Evolutionary conservation across 1,284 basidiomycete species (phyloP), one percentile per base, ranked within the genome.

Genomic region (Calocybe gambosa): DNA sequence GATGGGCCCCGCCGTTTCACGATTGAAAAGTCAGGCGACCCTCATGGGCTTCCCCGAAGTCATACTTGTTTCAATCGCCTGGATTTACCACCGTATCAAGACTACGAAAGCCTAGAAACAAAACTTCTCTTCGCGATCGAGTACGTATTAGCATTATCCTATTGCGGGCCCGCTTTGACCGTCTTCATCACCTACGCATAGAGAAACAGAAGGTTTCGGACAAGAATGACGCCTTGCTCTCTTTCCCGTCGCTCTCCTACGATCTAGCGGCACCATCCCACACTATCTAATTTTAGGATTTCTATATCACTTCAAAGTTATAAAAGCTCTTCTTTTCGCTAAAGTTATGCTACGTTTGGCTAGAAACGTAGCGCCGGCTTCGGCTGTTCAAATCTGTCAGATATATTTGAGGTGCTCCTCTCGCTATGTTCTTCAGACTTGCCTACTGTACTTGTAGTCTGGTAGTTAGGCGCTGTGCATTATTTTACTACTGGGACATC

Each of bases 1-100:
- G 95, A 99, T 64, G 95, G 95, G 0, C 95, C 96, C 3, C 75
- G 93, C 44, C 75, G 93, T 50, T 96, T 96, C 67, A 96, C 93
- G 12, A 95, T 97, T 55, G 93, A 96, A 69, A 96, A 95, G 67
- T 89, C 86, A 40, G 93, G 93, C n/a, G 91, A 95, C 65, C 86
- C 91, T 25, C 82, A 80, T 35, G 90, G 93, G 55, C 67, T 96
- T 50, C 93, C 93, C 6, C 85, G 93, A 68, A 87, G 83, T 56
- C 86, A 89, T 60, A 95, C 93, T 0, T 95, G 93, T 65, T 93
- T 94, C 74, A 94, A 94, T 64, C 75, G 91, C 39, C 76, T 93
- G 54, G 93, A 97, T 64, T 68, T 97, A 37, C 94, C 93, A 8
- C 88, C 91, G 25, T 97, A 96, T 68, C 84, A 89, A 62, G 85